Base-by-base conservation (phyloP, 805 yeast genomes). In the Kazachstania viticola region DNA sequence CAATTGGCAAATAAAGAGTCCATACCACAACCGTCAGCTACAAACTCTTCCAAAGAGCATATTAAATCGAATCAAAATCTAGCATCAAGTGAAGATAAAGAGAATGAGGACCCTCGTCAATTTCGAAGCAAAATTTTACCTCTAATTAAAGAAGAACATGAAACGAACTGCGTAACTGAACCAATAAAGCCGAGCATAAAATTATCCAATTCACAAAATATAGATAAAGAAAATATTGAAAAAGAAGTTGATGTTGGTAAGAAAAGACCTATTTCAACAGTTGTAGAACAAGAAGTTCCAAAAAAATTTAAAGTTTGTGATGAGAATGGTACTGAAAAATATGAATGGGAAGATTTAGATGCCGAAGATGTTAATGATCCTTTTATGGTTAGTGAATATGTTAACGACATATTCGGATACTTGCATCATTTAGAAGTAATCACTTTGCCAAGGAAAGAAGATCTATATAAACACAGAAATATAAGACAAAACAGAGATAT, bases 361-460 rank as follows among this genome's bases (percentile, higher is more conserved):
- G 79, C 75, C 28, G 88, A 79, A 48, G 93, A 80, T 53, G 56
- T 62, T 29, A 81, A 78, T 49, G 93, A 80, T 54, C 88, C 88
- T 14, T 60, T 82, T 39, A 87, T 88, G 95, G 96, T 82, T 21
- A 73, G 85, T 39, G 98, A 88, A 61, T 88, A 87, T 56, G 94
- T 81, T 34, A 71, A 64, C 39, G 96, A 84, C 38, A 87, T 88
- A 35, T 87, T 83, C 56, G 78, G 72, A 19, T 84, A 81, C 56
- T 61, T 87, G 45, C 75, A 77, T 52, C 75, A 68, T 48, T 63
- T 78, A 37, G 95, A 85, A 60, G 56, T 67, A 28, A 67, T 71
- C 47, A 82, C 88, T 29, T 61, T 82, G 48, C 94, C 85, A 14
- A 48, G 57, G 26, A 56, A 62, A 17, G 56, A 57, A 29, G 58